Conservation (phyloP, 2,329 filamentous ascomycete species). For the Chrysosporium keratinophilum region DNA sequence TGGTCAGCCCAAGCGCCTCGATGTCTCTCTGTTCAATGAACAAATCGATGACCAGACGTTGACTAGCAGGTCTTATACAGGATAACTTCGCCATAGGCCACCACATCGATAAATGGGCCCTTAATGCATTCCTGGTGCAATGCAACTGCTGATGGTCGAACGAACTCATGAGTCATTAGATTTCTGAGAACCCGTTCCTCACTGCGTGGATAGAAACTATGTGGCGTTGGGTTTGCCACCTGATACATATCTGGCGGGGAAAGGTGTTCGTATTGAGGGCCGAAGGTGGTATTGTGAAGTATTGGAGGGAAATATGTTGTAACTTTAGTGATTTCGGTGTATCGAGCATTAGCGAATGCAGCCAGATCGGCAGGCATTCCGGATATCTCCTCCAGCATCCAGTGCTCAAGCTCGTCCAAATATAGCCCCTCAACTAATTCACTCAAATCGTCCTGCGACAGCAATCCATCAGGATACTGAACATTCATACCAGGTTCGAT, state of each 20-base stretch:
- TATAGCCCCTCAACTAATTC: slow-evolving; percentile 16
- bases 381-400: not conserved
- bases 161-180: slow-evolving; percentile 25
- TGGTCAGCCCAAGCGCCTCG: slow-evolving; percentile 26
- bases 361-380: not conserved
- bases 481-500: slow-evolving; percentile 13
- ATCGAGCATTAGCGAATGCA: not conserved
- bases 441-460: slow-evolving; percentile 17
- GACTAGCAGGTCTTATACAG: slow-evolving; percentile 24
- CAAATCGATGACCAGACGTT: slow-evolving; percentile 7
- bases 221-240: slow-evolving; percentile 16
- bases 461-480: slow-evolving; percentile 16
- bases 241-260: slow-evolving; percentile 15
- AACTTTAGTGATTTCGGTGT: not conserved
- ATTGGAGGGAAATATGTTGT: not conserved
- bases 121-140: slow-evolving; percentile 21
- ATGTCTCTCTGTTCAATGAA: slow-evolving; percentile 9
- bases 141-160: slow-evolving; percentile 23
- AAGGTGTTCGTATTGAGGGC: slow-evolving; percentile 15
- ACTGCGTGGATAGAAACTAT: slow-evolving; percentile 21
- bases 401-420: slow-evolving; percentile 3
- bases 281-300: slow-evolving; percentile 8
- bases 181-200: slow-evolving; percentile 28
- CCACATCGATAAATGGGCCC: slow-evolving; percentile 22
- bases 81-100: slow-evolving; percentile 26